Evolutionary conservation across 2,329 filamentous ascomycete genomes (phyloP), one percentile per base, ranked within the genome.

Genomic region (Colletotrichum tabaci): DNA sequence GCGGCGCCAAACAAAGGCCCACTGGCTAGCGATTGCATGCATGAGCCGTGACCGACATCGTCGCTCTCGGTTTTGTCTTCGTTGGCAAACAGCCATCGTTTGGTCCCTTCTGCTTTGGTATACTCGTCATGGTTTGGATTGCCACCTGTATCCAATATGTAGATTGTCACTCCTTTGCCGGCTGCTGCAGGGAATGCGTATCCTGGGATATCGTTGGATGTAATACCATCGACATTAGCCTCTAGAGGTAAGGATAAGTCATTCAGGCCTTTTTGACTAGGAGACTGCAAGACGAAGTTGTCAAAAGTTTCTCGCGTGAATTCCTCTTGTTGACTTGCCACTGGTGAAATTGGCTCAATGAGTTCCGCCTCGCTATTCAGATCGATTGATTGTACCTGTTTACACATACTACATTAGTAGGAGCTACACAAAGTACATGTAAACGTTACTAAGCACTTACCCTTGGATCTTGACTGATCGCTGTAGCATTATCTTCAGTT

Each of bases 121-220:
- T 15, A 53, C 13, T 53, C 50, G 8, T 18, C 7, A 10, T 53
- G 50, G 1, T 10, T 9, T 12, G 23, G 50, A 4, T 53, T 53
- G 2, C 23, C 26, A 10, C 26, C 50, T 2, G 23, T 30, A 8
- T 53, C 50, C 6, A 53, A 0, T 1, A 53, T 2, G 4, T 53
- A 53, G 50, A 53, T n/a, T 23, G 50, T 53, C 15, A 53, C 50
- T 7, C 50, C 50, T 53, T 53, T 18, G 26, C 50, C 50, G 23
- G 50, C 50, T 23, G 26, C 50, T 53, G 26, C 3, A 18, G 15
- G 15, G 15, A 15, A 53, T 18, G 8, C 50, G 7, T 53, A 53
- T 53, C 50, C 50, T 8, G 21, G 12, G 12, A 7, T 3, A 2
- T 50, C 18, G 1, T 3, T 23, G 13, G 4, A 2, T 21, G 10